Base-by-base conservation (phyloP, 495 filamentous ascomycete genomes). In the Penicillium longicatenatum region DNA sequence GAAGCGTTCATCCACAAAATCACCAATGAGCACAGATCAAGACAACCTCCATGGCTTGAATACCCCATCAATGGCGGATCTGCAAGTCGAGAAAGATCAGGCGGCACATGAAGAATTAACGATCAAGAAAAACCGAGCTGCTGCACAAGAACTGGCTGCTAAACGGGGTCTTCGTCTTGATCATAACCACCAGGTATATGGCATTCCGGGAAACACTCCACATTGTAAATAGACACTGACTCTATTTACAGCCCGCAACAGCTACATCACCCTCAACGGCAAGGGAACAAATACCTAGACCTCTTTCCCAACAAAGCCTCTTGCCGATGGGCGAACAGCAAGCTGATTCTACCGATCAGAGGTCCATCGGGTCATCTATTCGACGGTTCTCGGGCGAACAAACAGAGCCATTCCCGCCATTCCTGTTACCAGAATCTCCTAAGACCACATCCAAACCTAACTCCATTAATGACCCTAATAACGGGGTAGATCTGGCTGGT, bases 21-120 rank as follows among this genome's bases (percentile, higher is more conserved):
- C 73, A n/a, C 52, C 68, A 0, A 61, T 58, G 20, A 60, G 49
- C 17, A 58, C 66, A 16, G 60, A 63, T 54, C 55, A 57, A 30
- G 67, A 71, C 6, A 20, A 71, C 43, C 47, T 63, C 29, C 68
- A 69, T 7, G 65, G 67, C 22, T 43, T 65, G 17, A 65, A 72
- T 1, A 56, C 63, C 0, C 80, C 84, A 4, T 88, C 90, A 3
- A 76, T 96, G 22, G 81, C 81, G 12, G 89, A 94, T 60, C 65
- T 97, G 22, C 85, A 88, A 62, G 77, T 80, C 46, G 92, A 97
- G 69, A 93, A 98, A 59, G 84, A 90, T 42, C 80, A 75, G 21
- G 73, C 85, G 0, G 82, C 80, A 58, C 67, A 91, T 68, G 91
- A 97, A 64, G 86, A 92, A 58, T 77, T 79, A 21, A 82, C 86